A percentile compares a stretch with the other conserved stretches of the same genome.
These are phyloP conservation scores for Exophiala viscosa DNA, from an alignment of 2,329 filamentous ascomycete species.

Conservation along the genomic window DNA sequence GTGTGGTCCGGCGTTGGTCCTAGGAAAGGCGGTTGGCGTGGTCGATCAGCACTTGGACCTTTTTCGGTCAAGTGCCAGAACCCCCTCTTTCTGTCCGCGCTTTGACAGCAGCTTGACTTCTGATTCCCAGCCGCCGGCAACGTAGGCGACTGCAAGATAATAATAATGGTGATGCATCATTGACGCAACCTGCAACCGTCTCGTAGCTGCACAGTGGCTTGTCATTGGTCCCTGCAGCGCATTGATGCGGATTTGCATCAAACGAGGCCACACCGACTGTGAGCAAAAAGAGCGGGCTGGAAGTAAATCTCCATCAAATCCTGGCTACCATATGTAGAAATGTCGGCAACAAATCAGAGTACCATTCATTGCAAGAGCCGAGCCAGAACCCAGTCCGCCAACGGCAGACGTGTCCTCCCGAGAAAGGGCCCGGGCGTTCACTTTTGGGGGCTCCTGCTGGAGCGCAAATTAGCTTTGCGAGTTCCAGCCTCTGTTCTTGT, in stretches of 20 bases:
- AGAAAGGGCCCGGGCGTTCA: not conserved
- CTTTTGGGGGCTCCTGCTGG: too few relatives aligned
- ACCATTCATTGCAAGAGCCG: not conserved
- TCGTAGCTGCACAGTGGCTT: not conserved
- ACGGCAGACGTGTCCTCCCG: too few relatives aligned
- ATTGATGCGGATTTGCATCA: not conserved
- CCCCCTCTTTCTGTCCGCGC: not conserved
- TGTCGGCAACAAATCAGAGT: constrained; percentile 7
- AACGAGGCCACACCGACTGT: constrained; percentile 8
- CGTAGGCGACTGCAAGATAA: not conserved
- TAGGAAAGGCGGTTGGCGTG: constrained; percentile 17
- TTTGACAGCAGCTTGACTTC: not conserved
- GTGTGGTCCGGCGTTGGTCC: constrained; percentile 23
- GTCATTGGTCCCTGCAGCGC: not conserved
- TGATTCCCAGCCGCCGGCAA: not conserved
- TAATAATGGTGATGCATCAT: constrained; percentile 6
- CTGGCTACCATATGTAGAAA: constrained; percentile 3
- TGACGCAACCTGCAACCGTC: constrained; percentile 5
- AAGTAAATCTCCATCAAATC: not conserved
- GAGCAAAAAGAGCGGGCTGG: constrained; percentile 4
- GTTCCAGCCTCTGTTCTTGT: not conserved
- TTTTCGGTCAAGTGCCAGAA: constrained; percentile 10
- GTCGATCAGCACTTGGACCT: constrained; percentile 13
- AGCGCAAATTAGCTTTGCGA: too few relatives aligned
- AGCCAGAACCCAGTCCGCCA: not conserved